Evolutionary conservation across 768 basidiomycete species (phyloP).

Genomic region (Chalciporus pseudorubinellus): DNA sequence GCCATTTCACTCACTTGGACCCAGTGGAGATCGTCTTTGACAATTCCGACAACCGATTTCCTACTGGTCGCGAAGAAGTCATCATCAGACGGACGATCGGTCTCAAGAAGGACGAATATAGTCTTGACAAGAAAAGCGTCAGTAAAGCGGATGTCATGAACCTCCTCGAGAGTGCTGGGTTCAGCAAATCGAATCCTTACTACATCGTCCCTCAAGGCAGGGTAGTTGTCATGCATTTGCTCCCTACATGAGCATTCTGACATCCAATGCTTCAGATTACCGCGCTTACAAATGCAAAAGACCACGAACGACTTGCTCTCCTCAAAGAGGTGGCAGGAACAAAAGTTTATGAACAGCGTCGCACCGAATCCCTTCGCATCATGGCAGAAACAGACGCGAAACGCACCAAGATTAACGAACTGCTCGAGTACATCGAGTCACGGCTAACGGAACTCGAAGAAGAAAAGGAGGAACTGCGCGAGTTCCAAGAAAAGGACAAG

Average conservation of each 20-base stretch:
- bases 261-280: conserved; percentile 63
- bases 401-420: conserved; percentile 84
- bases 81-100: conserved; percentile 93
- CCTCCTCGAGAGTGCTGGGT: conserved; percentile 92
- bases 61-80: conserved; percentile 85
- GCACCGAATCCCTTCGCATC: conserved; percentile 89
- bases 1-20: background rate
- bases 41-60: conserved; percentile 91
- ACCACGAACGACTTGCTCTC: conserved; percentile 88
- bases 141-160: conserved; percentile 98
- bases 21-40: conserved; percentile 91
- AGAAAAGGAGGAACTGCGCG: conserved; percentile 96
- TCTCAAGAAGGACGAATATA: conserved; percentile 98
- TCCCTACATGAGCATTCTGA: conserved; percentile 9
- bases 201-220: conserved; percentile 99
- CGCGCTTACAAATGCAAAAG: conserved; percentile 94
- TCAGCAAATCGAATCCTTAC: conserved; percentile 97
- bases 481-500: conserved; percentile 95
- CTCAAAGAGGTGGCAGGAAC: conserved; percentile 98
- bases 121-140: conserved; percentile 91
- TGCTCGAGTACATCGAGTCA: conserved; percentile 88
- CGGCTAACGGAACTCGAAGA: conserved; percentile 90
- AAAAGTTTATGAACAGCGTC: conserved; percentile 94
- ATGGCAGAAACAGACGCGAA: conserved; percentile 97
- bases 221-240: conserved; percentile 44